Conservation (phyloP, 2,329 filamentous ascomycete genomes). For the Colletotrichum endophyticum region DNA sequence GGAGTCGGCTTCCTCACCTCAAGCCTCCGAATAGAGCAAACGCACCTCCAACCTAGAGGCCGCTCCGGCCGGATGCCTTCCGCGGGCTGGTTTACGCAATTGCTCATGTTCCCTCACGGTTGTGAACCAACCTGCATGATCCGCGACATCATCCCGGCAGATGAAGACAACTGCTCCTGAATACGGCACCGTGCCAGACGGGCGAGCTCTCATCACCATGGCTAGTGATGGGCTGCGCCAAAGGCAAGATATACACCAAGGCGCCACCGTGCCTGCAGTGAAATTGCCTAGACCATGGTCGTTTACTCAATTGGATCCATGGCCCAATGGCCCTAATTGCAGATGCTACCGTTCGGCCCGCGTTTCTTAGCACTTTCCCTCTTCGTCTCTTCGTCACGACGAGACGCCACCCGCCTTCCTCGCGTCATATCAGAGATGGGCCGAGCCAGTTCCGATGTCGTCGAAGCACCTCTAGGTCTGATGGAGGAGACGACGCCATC, state of each 20-base stretch:
- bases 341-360: slow-evolving; percentile 1
- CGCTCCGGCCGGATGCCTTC: background rate
- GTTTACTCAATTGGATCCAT: background rate
- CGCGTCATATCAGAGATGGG: background rate
- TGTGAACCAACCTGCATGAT: slow-evolving; percentile 2
- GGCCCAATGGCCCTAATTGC: background rate
- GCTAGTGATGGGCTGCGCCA: background rate
- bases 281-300: background rate
- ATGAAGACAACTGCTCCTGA: background rate
- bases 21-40: background rate
- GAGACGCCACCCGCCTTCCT: slow-evolving; percentile 3
- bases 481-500: background rate
- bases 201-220: background rate
- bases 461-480: background rate
- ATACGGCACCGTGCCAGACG: background rate
- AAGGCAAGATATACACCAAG: background rate
- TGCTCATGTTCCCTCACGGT: background rate
- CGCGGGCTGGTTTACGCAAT: background rate
- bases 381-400: background rate
- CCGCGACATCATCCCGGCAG: background rate
- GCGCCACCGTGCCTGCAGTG: background rate
- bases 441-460: background rate
- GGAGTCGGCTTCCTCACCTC: background rate
- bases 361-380: background rate
- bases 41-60: background rate